Evolutionary conservation across 2,329 filamentous ascomycete genomes (phyloP), one percentile per base, ranked within the genome.

Genomic region (Monilinia vaccinii-corymbosi): DNA sequence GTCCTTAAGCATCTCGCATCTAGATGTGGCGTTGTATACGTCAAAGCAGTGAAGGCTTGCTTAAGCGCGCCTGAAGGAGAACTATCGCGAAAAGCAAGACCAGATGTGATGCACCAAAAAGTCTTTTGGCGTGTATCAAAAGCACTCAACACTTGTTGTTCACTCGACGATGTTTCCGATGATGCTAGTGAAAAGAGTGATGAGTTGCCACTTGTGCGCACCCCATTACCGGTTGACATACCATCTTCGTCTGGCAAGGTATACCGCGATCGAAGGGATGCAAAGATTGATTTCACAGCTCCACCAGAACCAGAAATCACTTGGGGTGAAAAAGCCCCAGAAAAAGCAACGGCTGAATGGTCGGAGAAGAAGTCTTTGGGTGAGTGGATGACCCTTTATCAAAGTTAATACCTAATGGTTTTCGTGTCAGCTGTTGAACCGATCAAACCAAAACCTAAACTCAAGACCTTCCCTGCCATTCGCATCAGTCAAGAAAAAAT

Each of bases 41-140:
- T 85, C 80, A 87, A 85, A 68, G 88, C 87, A 0, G 87, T 90
- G 2, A 81, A 88, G 69, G 79, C 82, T 3, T 91, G 88, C 67
- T 85, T 87, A 77, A 79, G 79, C 61, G 85, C 87, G n/a, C 84
- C 87, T 2, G 86, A 91, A 53, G 78, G 82, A 44, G 81, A 84
- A 60, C 72, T 83, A 9, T 72, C 75, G 0, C 80, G 78, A 1
- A 72, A 73, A 36, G 71, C 71, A 0, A 74, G 75, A 4, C 76
- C 77, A 3, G 82, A 84, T 56, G 75, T 79, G 21, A 75, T 85
- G 32, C 73, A 84, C 1, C 81, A 86, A 68, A 79, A 78, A 61
- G 77, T 78, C 2, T 82, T 79, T 64, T 79, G 81, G 9, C 85
- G 82, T 52, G 71, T 71, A n/a, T 70, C 70, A 11, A 71, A 70